These are phyloP conservation scores for Pseudogymnoascus sp. DNA, from an alignment of 2,329 filamentous ascomycete genomes.

Conservation along the genomic window DNA sequence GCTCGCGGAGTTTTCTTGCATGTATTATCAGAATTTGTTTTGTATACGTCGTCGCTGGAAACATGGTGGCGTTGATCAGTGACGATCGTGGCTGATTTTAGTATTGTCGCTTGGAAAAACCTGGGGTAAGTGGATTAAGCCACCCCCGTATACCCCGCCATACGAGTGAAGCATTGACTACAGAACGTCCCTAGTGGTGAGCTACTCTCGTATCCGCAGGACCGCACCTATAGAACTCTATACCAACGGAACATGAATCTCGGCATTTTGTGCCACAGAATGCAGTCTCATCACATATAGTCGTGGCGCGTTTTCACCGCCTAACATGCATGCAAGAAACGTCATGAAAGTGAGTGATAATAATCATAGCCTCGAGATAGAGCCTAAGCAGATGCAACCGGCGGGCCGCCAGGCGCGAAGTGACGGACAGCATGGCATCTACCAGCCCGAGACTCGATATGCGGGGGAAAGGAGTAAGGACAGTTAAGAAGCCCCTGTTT, in stretches of 20 bases:
- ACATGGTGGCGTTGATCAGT: background rate
- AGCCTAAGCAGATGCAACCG: background rate
- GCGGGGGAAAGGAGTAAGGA: background rate
- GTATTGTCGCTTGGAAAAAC: background rate
- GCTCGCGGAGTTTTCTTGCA: background rate
- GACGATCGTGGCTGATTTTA: background rate
- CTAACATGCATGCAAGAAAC: no score
- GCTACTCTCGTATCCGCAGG: background rate
- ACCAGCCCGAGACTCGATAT: background rate
- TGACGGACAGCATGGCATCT: background rate
- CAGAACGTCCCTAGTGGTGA: background rate
- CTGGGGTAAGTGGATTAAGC: background rate
- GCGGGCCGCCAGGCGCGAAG: background rate
- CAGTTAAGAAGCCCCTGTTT: background rate
- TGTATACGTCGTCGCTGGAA: background rate
- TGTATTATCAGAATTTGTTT: background rate
- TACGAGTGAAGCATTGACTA: background rate
- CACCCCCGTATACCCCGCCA: background rate
- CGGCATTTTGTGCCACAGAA: background rate
- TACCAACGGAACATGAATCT: background rate
- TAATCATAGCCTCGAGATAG: no score
- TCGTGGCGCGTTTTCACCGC: background rate
- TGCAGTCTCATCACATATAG: background rate
- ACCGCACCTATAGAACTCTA: background rate
- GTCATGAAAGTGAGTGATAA: no score